Evolutionary conservation across 1,284 basidiomycete species (phyloP).

Genomic region (Vanrija sp.): DNA sequence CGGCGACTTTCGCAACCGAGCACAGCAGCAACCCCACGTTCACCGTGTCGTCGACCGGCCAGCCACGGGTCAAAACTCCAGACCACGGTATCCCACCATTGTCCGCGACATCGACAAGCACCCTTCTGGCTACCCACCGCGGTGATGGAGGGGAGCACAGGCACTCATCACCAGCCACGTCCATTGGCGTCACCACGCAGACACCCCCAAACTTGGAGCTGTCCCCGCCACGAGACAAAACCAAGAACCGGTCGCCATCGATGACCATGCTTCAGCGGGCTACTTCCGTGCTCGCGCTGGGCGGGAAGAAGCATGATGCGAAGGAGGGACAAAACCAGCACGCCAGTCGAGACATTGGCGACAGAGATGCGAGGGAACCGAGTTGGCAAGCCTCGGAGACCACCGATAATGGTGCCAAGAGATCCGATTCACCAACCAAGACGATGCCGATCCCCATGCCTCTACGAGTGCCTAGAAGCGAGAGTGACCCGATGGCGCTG

Average conservation of each 20-base stretch:
- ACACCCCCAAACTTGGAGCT: constrained; percentile 8
- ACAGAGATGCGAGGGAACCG: neutral
- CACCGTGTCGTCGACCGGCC: neutral
- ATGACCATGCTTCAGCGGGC: constrained; percentile 91
- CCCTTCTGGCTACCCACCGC: neutral
- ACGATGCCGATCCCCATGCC: neutral
- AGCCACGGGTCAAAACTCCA: neutral
- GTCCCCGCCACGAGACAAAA: neutral
- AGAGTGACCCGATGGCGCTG: constrained; percentile 18
- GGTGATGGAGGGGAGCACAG: neutral
- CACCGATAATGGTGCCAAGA: constrained; percentile 1
- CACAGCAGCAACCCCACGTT: neutral
- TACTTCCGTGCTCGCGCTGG: constrained; percentile 66
- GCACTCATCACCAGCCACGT: neutral
- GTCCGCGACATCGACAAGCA: neutral
- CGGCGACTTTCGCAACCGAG: neutral
- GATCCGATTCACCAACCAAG: constrained; percentile 37
- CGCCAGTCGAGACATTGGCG: neutral
- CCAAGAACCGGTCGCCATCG: constrained; percentile 69
- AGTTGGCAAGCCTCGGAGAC: no score
- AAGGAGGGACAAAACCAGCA: neutral
- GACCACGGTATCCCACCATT: neutral
- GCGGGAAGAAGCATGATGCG: constrained; percentile 17
- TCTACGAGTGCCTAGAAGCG: constrained; percentile 25
- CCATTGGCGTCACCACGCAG: constrained; percentile 2